Percentiles rank a stretch among this genome's conserved stretches.
These are phyloP conservation scores for Coemansia sp. DNA, from an alignment of 192 early-diverging fungal genomes.

Conservation along the genomic window DNA sequence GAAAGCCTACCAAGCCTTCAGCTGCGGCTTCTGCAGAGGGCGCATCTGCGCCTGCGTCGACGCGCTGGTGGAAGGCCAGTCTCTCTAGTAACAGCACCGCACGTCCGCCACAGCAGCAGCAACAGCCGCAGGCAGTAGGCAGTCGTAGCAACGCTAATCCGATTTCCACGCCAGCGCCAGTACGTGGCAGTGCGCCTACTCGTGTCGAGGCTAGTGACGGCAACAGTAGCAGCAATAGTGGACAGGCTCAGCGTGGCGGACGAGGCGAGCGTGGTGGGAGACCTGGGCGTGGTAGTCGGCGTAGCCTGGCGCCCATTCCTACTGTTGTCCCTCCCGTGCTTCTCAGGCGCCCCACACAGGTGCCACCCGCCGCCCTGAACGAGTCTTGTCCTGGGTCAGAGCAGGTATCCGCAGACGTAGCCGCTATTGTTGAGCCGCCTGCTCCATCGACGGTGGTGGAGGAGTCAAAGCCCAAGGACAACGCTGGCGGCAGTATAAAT, in stretches of 20 bases:
- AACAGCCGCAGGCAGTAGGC: constrained; percentile 3
- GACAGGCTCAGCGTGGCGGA: background rate
- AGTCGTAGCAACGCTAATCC: background rate
- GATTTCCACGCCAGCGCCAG: background rate
- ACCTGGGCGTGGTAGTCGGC: constrained; percentile 18
- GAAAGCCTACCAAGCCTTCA: constrained; percentile 10
- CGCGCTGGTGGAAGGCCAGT: constrained; percentile 52
- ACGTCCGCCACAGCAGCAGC: constrained; percentile 1
- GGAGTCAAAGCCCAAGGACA: constrained; percentile 3
- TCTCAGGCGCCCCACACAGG: constrained; percentile 11
- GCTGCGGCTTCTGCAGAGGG: background rate
- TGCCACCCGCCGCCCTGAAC: background rate
- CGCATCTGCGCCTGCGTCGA: constrained; percentile 13
- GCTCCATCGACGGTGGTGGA: background rate
- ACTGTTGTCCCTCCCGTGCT: constrained; percentile 46
- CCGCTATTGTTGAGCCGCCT: background rate
- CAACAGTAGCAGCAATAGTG: constrained; percentile 13
- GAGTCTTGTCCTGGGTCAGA: background rate
- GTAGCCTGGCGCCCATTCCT: constrained; percentile 33
- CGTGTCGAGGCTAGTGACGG: constrained; percentile 3
- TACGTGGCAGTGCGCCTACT: background rate
- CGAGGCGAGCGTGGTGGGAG: constrained; percentile 8
- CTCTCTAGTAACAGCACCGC: constrained; percentile 15
- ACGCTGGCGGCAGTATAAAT: background rate
- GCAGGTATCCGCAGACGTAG: background rate